These are phyloP conservation scores for Petunia hybrid DNA, from an alignment of 305 asterid genomes.

Conservation along the genomic window DNA sequence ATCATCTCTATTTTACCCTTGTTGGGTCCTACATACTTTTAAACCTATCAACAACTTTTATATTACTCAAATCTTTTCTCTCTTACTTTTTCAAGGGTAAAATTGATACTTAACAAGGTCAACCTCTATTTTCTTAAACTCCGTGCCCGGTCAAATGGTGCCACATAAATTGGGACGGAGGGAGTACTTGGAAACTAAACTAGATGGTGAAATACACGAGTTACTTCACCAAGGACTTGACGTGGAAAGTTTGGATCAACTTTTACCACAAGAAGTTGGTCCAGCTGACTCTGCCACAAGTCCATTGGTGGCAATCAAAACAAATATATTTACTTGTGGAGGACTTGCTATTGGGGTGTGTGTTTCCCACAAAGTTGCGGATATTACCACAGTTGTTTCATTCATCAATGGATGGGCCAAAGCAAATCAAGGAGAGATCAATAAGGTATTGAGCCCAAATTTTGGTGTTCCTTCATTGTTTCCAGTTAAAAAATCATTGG, in stretches of 20 bases:
- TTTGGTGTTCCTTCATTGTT: slow-evolving; percentile 28
- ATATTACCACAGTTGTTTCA: neutral
- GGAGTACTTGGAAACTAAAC: neutral
- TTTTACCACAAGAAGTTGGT: neutral
- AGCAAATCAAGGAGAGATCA: neutral
- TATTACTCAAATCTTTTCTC: too few species aligned
- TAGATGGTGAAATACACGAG: neutral
- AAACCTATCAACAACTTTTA: too few species aligned
- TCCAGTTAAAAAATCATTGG: neutral
- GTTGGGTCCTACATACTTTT: too few species aligned
- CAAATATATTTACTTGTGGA: slow-evolving; percentile 10
- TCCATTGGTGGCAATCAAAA: neutral
- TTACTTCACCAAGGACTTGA: neutral
- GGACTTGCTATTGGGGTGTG: neutral
- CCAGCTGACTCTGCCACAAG: neutral
- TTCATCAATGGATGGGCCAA: slow-evolving; percentile 23
- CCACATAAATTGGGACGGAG: too few species aligned
- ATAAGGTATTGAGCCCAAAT: neutral
- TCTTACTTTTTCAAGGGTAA: too few species aligned
- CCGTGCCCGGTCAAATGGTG: too few species aligned
- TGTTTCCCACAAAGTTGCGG: neutral
- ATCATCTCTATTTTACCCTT: too few species aligned
- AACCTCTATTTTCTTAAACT: too few species aligned
- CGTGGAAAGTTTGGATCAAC: neutral
- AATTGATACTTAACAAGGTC: too few species aligned